Percentiles rank a stretch among this genome's conserved stretches.
phyloP scores from a whole-genome alignment of 495 filamentous ascomycete species.

The Letharia columbiana region DNA sequence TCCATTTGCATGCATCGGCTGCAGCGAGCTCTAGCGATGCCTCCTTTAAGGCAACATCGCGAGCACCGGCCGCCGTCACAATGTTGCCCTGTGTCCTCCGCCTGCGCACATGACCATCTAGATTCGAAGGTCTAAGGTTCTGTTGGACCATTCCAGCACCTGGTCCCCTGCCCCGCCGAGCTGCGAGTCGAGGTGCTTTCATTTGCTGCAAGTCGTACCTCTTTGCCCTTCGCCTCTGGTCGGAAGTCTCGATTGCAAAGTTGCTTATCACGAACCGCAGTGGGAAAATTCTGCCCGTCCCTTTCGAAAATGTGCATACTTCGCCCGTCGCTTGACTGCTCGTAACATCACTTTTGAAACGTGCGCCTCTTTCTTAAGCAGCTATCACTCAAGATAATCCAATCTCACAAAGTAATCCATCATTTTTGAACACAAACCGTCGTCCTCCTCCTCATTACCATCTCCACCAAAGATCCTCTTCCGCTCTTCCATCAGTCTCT shows the following conservation, averaged over 20 bases:
- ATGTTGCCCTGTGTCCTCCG: background rate
- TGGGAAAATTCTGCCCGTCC: conserved; percentile 19
- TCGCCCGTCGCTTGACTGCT: background rate
- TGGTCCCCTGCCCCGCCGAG: too few species aligned
- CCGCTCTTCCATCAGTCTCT: conserved; percentile 20
- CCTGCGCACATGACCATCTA: conserved; percentile 9
- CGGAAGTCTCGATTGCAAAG: too few species aligned
- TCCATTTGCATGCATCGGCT: background rate
- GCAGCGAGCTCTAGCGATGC: conserved; percentile 14
- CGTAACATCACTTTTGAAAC: background rate
- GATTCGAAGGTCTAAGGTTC: conserved; percentile 11
- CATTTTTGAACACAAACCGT: conserved; percentile 22
- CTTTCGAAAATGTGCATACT: background rate
- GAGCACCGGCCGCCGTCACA: conserved; percentile 17
- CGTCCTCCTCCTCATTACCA: conserved; percentile 16
- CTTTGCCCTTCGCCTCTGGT: too few species aligned
- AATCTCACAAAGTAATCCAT: conserved; percentile 24
- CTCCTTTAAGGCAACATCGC: background rate
- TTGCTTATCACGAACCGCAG: background rate
- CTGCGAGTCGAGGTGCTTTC: too few species aligned
- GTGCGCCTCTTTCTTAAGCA: background rate
- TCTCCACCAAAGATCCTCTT: conserved; percentile 25
- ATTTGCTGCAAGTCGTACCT: too few species aligned
- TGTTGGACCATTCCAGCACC: conserved; percentile 10
- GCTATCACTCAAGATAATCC: conserved; percentile 18